A percentile compares a stretch with the other conserved stretches of the same genome.
phyloP scores from a whole-genome alignment of 2,329 filamentous ascomycete genomes.

The Leptographium radiaticola region DNA sequence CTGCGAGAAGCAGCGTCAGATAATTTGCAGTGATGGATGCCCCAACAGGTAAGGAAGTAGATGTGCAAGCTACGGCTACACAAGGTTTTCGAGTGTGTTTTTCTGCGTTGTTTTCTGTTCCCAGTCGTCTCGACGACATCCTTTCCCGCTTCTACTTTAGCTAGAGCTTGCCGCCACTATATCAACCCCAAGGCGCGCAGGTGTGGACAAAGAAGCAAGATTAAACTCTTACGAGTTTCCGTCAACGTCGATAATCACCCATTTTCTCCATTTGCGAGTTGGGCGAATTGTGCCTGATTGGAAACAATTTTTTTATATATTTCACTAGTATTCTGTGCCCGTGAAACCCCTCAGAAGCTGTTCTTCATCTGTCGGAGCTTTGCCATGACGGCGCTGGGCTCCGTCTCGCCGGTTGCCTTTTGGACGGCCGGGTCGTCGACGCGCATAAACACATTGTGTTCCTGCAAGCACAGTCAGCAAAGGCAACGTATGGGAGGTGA shows the following conservation, averaged over 20 bases:
- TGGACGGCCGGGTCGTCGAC: slow-evolving; percentile 73
- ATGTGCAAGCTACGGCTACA: too few species aligned
- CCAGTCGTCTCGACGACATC: too few species aligned
- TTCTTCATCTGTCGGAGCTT: slow-evolving; percentile 88
- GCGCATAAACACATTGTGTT: slow-evolving; percentile 96
- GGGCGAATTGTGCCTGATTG: slow-evolving; percentile 14
- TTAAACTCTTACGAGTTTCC: slow-evolving; percentile 17
- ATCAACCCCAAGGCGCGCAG: slow-evolving; percentile 40
- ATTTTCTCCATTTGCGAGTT: slow-evolving; percentile 2
- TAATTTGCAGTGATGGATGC: neutral
- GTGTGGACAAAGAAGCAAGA: slow-evolving; percentile 61
- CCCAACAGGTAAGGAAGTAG: too few species aligned
- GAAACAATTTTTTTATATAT: slow-evolving; percentile 18
- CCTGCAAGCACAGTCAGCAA: slow-evolving; percentile 28
- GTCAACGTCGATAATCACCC: slow-evolving; percentile 12
- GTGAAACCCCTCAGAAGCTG: slow-evolving; percentile 42
- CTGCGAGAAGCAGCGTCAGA: neutral
- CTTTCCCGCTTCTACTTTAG: slow-evolving; percentile 41
- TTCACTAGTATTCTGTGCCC: slow-evolving; percentile 4
- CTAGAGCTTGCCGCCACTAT: slow-evolving; percentile 52
- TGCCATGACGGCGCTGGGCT: slow-evolving; percentile 74
- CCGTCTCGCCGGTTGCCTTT: slow-evolving; percentile 66
- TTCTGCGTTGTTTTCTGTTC: too few species aligned
- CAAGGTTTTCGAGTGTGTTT: too few species aligned
- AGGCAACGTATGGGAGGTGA: neutral